Evolutionary conservation across 2,329 filamentous ascomycete genomes (phyloP).

Genomic region (Zymoseptoria crescenta): DNA sequence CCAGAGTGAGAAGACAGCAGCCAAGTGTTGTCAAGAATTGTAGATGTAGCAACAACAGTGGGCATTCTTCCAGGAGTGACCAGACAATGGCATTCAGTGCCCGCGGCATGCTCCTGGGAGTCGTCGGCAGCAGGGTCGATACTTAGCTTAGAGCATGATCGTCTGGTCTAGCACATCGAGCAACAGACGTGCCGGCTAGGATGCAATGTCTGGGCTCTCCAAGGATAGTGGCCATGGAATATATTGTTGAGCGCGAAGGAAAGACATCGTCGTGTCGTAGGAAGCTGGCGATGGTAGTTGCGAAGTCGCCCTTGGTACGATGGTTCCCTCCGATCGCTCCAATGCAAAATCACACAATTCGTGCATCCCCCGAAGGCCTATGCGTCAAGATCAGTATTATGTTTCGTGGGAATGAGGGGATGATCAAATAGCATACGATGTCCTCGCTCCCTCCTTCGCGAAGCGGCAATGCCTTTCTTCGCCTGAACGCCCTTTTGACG

Average conservation of each 20-base stretch:
- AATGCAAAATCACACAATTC: no score
- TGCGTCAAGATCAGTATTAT: no score
- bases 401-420: no score
- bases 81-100: neutral
- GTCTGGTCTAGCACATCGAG: neutral
- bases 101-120: neutral
- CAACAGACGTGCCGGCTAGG: no score
- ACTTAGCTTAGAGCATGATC: neutral
- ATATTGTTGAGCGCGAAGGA: neutral
- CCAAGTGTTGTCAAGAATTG: neutral
- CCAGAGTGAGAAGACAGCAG: neutral
- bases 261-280: neutral
- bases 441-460: no score
- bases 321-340: no score
- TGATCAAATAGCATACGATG: no score
- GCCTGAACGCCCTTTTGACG: no score
- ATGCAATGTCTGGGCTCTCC: neutral
- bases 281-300: no score
- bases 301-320: no score
- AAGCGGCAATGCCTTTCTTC: no score
- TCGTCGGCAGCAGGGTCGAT: neutral
- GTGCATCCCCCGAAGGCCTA: no score
- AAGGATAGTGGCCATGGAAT: neutral
- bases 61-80: neutral
- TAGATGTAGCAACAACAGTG: neutral